A percentile compares a stretch with the other conserved stretches of the same genome.
Conservation (phyloP, 2,329 filamentous ascomycete genomes). For the Thyridium curvatum region DNA sequence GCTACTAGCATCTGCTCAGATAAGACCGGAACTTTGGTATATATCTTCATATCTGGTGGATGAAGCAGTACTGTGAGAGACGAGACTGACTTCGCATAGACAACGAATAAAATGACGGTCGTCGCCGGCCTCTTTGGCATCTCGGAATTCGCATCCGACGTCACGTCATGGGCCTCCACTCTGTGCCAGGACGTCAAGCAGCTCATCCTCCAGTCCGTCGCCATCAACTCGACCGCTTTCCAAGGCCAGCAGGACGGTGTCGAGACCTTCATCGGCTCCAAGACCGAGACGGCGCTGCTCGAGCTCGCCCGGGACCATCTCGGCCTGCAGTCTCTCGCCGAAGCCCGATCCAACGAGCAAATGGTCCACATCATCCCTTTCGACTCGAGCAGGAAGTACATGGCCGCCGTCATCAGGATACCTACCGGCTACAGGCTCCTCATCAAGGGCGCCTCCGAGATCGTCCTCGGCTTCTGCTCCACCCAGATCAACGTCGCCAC, state of each 20-base stretch:
- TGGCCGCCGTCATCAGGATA: constrained; percentile 56
- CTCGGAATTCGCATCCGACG: neutral
- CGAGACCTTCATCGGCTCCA: constrained; percentile 45
- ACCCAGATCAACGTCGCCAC: constrained; percentile 35
- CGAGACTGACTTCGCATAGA: too few relatives aligned
- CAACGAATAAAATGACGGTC: constrained; percentile 64
- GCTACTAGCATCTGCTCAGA: constrained; percentile 56
- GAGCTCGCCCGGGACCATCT: constrained; percentile 43
- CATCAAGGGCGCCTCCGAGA: constrained; percentile 46
- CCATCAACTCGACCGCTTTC: constrained; percentile 54
- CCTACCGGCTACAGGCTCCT: constrained; percentile 46
- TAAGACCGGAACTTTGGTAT: constrained; percentile 55
- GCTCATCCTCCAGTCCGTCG: constrained; percentile 33
- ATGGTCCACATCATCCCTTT: constrained; percentile 32
- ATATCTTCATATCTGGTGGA: too few relatives aligned
- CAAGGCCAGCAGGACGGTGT: constrained; percentile 41
- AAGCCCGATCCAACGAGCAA: constrained; percentile 40
- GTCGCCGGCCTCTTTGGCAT: constrained; percentile 55
- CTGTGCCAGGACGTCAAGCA: constrained; percentile 21
- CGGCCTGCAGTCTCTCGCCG: constrained; percentile 38
- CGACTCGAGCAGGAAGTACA: constrained; percentile 52
- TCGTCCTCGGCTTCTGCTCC: constrained; percentile 35
- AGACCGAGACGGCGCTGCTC: constrained; percentile 50
- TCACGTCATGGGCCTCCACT: constrained; percentile 21
- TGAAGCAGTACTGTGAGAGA: too few relatives aligned